phyloP scores from a whole-genome alignment of 129 eudicot genomes.

The Deinandra increscens region DNA sequence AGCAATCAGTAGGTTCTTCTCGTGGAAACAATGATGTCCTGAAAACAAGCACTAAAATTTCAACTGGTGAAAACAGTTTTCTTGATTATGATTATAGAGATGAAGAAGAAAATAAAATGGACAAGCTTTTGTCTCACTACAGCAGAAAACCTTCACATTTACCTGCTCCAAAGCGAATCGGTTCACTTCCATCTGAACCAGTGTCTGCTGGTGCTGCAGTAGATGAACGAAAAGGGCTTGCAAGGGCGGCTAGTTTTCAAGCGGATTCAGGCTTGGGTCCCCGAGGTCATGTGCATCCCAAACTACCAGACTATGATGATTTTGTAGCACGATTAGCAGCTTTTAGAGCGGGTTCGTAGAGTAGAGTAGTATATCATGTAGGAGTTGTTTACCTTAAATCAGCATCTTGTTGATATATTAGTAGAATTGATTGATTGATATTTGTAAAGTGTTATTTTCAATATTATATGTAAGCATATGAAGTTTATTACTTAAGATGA shows the following conservation, averaged over 20 bases:
- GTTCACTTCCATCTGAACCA: slow-evolving; percentile 47
- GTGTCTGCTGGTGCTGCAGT: slow-evolving; percentile 7
- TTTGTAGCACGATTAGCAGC: slow-evolving; percentile 66
- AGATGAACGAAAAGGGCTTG: slow-evolving; percentile 38
- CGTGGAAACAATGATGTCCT: slow-evolving; percentile 21
- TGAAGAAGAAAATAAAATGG: slow-evolving; percentile 47
- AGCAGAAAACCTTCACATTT: slow-evolving; percentile 39
- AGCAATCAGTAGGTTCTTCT: slow-evolving; percentile 30
- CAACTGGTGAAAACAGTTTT: slow-evolving; percentile 20
- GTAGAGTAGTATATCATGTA: not conserved
- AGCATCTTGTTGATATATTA: slow-evolving; percentile 28
- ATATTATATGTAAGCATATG: too few relatives aligned
- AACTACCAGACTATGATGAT: slow-evolving; percentile 73
- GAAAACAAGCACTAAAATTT: slow-evolving; percentile 16
- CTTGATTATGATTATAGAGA: slow-evolving; percentile 32
- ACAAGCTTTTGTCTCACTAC: slow-evolving; percentile 45
- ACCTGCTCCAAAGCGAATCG: slow-evolving; percentile 28
- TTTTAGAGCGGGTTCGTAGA: slow-evolving; percentile 34
- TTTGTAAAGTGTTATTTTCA: too few relatives aligned
- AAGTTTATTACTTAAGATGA: not conserved
- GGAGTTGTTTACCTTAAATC: slow-evolving; percentile 4
- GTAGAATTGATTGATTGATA: not conserved
- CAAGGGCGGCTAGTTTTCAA: slow-evolving; percentile 42
- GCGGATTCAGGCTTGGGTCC: slow-evolving; percentile 26
- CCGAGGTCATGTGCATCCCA: slow-evolving; percentile 58